phyloP scores from a whole-genome alignment of 805 yeast genomes.

The Nakazawaea pomicola region DNA sequence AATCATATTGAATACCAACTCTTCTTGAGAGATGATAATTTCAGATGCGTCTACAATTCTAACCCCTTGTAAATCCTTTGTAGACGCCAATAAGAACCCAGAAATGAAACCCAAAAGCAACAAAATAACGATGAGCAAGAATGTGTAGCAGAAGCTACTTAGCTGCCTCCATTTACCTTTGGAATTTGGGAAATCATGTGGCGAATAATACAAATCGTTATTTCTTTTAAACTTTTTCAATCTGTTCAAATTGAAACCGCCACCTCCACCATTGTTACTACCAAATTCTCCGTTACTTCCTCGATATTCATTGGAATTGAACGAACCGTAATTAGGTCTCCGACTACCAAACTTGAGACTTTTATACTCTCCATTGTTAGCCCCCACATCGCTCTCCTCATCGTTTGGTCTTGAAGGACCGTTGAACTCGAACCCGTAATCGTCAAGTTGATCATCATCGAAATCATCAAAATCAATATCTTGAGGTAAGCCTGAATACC shows the following conservation, averaged over 20 bases:
- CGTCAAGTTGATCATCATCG: constrained; percentile 33
- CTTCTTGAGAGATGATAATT: constrained; percentile 77
- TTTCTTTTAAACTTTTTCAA: constrained; percentile 13
- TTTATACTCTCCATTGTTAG: constrained; percentile 16
- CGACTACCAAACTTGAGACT: constrained; percentile 24
- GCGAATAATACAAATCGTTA: constrained; percentile 26
- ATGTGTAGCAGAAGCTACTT: constrained; percentile 34
- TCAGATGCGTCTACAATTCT: constrained; percentile 58
- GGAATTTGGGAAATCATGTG: constrained; percentile 31
- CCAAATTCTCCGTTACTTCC: constrained; percentile 11
- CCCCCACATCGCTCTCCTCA: constrained; percentile 14
- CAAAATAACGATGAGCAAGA: constrained; percentile 42
- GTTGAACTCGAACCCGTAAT: constrained; percentile 21
- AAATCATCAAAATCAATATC: constrained; percentile 43
- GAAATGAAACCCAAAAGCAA: constrained; percentile 68
- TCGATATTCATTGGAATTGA: too few relatives aligned
- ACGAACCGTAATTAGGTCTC: constrained; percentile 15
- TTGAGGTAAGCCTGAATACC: constrained; percentile 54
- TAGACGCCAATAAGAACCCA: constrained; percentile 83
- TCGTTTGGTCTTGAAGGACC: constrained; percentile 12
- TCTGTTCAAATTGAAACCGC: constrained; percentile 14
- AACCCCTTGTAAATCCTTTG: constrained; percentile 73
- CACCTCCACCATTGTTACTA: constrained; percentile 7
- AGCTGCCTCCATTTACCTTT: constrained; percentile 25
- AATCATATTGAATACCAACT: constrained; percentile 71